These are phyloP conservation scores for Plasmopara viticola DNA, from an alignment of 352 stramenopile genomes.

Conservation along the genomic window DNA sequence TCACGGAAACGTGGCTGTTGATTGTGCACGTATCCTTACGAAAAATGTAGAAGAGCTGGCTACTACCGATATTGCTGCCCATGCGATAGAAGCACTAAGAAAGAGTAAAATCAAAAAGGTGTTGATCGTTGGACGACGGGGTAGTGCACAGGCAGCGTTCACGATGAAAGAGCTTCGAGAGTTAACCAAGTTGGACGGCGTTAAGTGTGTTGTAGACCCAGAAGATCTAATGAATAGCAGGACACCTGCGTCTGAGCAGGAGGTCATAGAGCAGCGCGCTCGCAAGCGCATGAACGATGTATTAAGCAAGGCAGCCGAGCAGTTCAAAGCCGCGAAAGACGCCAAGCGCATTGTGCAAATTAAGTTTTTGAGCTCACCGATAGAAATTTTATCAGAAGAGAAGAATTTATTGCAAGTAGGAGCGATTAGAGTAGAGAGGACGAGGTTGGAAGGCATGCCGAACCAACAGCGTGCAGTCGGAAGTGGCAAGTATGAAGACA, in stretches of 20 bases:
- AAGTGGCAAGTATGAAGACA: slow-evolving; percentile 81
- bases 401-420: slow-evolving; percentile 46
- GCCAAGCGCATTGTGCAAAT: slow-evolving; percentile 64
- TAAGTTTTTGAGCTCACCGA: slow-evolving; percentile 89
- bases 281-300: slow-evolving; percentile 85
- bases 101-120: slow-evolving; percentile 80
- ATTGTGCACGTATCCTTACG: slow-evolving; percentile 93
- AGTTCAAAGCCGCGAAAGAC: slow-evolving; percentile 21
- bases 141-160: slow-evolving; percentile 94
- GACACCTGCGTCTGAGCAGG: slow-evolving; percentile 76
- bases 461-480: slow-evolving; percentile 77
- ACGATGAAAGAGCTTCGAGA: slow-evolving; percentile 96
- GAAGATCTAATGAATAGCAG: slow-evolving; percentile 85
- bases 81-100: slow-evolving; percentile 83
- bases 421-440: slow-evolving; percentile 84
- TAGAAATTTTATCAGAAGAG: slow-evolving; percentile 54
- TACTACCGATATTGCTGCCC: slow-evolving; percentile 88
- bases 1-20: slow-evolving; percentile 96
- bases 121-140: slow-evolving; percentile 89
- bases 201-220: slow-evolving; percentile 80
- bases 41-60: slow-evolving; percentile 88
- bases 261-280: slow-evolving; percentile 80
- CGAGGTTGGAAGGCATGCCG: slow-evolving; percentile 75
- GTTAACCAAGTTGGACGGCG: slow-evolving; percentile 74
- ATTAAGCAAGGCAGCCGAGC: slow-evolving; percentile 47